These are phyloP conservation scores for Nothophaeocryptopus gaeumannii DNA, from an alignment of 2,329 filamentous ascomycete genomes.

Conservation along the genomic window DNA sequence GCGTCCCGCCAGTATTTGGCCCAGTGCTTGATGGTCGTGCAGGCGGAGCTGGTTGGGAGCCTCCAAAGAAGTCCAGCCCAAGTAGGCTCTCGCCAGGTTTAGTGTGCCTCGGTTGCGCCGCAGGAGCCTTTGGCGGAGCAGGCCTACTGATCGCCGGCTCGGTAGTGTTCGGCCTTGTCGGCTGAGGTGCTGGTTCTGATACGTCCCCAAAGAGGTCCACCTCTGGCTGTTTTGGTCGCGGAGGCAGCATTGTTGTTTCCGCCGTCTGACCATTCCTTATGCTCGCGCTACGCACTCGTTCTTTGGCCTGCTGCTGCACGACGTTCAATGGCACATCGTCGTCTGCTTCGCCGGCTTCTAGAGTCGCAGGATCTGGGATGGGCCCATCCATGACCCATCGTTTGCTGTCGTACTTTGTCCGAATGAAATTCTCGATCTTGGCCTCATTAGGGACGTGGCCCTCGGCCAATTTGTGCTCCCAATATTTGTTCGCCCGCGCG, in stretches of 20 bases:
- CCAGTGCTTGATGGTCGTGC: conserved; percentile 76
- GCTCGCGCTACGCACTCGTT: conserved; percentile 35
- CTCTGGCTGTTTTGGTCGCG: conserved; percentile 42
- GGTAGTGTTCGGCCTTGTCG: conserved; percentile 67
- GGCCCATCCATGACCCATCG: conserved; percentile 98
- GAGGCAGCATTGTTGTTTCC: conserved; percentile 15
- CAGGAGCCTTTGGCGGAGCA: conserved; percentile 29
- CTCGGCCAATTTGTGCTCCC: conserved; percentile 88
- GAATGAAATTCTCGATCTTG: conserved; percentile 99
- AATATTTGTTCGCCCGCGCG: conserved; percentile 94
- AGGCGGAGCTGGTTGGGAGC: conserved; percentile 64
- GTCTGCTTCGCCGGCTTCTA: conserved; percentile 71
- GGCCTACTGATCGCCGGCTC: conserved; percentile 67
- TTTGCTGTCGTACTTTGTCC: conserved; percentile 98
- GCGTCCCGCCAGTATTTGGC: conserved; percentile 55
- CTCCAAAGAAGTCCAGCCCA: conserved; percentile 88
- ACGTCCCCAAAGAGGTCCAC: conserved; percentile 83
- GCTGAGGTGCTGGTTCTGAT: conserved; percentile 49
- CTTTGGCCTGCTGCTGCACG: conserved; percentile 68
- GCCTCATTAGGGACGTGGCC: conserved; percentile 92
- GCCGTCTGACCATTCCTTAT: conserved; percentile 41
- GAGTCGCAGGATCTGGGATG: conserved; percentile 84
- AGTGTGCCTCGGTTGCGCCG: conserved; percentile 52
- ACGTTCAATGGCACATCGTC: conserved; percentile 73
- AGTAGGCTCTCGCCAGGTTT: conserved; percentile 82